phyloP scores from a whole-genome alignment of 2,329 filamentous ascomycete genomes.

The Harringtonia aguacate region DNA sequence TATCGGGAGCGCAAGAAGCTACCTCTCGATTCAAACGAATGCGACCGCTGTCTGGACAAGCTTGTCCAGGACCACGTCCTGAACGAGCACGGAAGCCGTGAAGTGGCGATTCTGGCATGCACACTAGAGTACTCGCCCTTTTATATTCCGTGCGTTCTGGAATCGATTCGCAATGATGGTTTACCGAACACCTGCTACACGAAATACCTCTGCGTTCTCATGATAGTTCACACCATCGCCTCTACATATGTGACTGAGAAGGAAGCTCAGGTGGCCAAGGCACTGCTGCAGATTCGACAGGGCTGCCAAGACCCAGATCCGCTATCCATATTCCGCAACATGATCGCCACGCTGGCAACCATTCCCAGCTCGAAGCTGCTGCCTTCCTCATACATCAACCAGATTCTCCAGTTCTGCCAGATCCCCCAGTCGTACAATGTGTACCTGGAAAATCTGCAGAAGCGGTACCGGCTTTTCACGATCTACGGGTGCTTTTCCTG shows the following conservation, averaged over 20 bases:
- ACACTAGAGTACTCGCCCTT: constrained; percentile 2
- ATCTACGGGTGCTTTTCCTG: constrained; percentile 6
- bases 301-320: constrained; percentile 2
- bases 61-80: constrained; percentile 10
- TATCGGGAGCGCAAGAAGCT: constrained; percentile 3
- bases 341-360: constrained; percentile 2
- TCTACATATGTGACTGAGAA: constrained; percentile 2
- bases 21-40: background rate
- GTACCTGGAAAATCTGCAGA: background rate
- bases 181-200: constrained; percentile 1
- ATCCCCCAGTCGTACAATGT: constrained; percentile 1
- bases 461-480: background rate
- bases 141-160: constrained; percentile 3
- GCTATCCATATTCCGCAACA: constrained; percentile 1
- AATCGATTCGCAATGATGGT: constrained; percentile 1
- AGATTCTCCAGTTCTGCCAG: constrained; percentile 4
- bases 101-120: constrained; percentile 7
- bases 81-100: background rate
- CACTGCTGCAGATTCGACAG: constrained; percentile 2
- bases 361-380: constrained; percentile 4
- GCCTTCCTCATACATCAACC: constrained; percentile 8
- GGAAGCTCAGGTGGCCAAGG: background rate
- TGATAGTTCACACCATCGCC: constrained; percentile 2
- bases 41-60: constrained; percentile 17
- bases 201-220: constrained; percentile 6